Percentiles rank a stretch among this genome's conserved stretches.
Conservation (phyloP, 352 stramenopile species). For the Phytopythium kandeliae region DNA sequence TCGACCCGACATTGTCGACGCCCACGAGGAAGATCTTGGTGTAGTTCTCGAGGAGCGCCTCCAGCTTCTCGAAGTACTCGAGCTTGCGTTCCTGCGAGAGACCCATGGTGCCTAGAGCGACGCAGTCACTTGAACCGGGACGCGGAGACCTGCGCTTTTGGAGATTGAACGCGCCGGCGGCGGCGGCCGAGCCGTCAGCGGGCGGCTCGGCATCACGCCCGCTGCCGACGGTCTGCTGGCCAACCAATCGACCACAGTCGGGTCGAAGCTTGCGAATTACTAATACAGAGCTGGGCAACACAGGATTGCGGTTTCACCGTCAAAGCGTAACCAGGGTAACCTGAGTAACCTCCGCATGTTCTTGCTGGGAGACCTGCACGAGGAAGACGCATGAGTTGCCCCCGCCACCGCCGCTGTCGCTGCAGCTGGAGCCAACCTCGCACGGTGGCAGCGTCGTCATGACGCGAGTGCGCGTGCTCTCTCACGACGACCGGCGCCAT, state of each 20-base stretch:
- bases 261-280: no score
- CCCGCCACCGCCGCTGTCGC: no score
- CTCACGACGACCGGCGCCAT: no score
- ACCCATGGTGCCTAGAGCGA: slow-evolving; percentile 79
- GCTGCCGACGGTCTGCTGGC: neutral
- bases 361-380: no score
- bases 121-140: slow-evolving; percentile 86
- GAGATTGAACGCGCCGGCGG: slow-evolving; percentile 16
- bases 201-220: no score
- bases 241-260: slow-evolving; percentile 4
- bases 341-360: neutral
- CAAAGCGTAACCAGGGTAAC: neutral
- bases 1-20: slow-evolving; percentile 99
- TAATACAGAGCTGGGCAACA: neutral
- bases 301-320: neutral
- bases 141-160: slow-evolving; percentile 83
- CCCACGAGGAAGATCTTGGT: slow-evolving; percentile 98
- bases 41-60: slow-evolving; percentile 94
- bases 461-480: no score
- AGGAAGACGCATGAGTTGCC: no score
- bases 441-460: no score
- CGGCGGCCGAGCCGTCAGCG: neutral
- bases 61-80: slow-evolving; percentile 97
- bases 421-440: no score
- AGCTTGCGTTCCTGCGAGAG: slow-evolving; percentile 96